These are phyloP conservation scores for Aquilaria sinensis DNA, from an alignment of 345 rosid species.

Conservation along the genomic window DNA sequence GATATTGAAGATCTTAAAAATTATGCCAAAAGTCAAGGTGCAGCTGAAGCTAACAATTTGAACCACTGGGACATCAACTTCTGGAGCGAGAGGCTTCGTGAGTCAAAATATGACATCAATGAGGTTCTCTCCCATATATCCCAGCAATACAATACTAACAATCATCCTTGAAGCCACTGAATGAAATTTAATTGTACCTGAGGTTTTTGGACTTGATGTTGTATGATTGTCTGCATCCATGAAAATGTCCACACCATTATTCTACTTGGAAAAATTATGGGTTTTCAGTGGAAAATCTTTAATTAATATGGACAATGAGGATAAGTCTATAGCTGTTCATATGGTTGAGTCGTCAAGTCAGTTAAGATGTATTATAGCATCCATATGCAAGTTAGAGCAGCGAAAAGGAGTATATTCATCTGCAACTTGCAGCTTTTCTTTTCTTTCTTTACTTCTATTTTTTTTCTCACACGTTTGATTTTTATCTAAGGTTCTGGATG, in stretches of 20 bases:
- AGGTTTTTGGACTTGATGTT: not conserved
- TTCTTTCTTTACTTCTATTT: not conserved
- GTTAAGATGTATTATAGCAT: too few relatives aligned
- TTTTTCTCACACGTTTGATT: not conserved
- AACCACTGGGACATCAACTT: slow-evolving; percentile 76
- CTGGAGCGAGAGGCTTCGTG: slow-evolving; percentile 99
- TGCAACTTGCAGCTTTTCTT: not conserved
- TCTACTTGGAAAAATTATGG: too few relatives aligned
- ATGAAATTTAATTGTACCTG: not conserved
- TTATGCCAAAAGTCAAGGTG: slow-evolving; percentile 70
- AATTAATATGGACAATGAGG: too few relatives aligned
- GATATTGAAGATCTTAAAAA: slow-evolving; percentile 77
- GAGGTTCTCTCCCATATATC: slow-evolving; percentile 43
- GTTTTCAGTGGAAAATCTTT: too few relatives aligned
- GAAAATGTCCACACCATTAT: too few relatives aligned
- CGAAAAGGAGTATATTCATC: too few relatives aligned
- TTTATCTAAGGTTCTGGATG: not conserved
- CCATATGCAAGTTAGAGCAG: too few relatives aligned
- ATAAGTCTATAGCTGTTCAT: too few relatives aligned
- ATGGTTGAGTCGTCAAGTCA: too few relatives aligned
- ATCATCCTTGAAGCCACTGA: not conserved
- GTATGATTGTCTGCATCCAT: not conserved
- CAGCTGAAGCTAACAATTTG: slow-evolving; percentile 64
- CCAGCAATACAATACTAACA: not conserved
- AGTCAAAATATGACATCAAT: slow-evolving; percentile 78